Conservation (phyloP, 768 basidiomycete genomes). For the Xerocomus spinulosus region DNA sequence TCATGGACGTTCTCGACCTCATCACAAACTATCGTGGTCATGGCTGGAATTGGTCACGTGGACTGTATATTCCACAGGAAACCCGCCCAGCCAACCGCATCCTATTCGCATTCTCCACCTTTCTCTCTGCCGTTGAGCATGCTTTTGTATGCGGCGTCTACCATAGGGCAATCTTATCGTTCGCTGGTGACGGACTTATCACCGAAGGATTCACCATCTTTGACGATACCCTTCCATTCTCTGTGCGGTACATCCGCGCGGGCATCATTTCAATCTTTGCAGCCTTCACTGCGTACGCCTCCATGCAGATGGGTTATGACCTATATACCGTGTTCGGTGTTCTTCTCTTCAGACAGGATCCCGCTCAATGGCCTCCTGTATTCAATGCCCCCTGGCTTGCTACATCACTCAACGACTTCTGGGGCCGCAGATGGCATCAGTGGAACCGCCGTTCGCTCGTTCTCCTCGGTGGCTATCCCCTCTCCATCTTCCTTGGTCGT, state of each 20-base stretch:
- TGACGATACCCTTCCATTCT: conserved; percentile 28
- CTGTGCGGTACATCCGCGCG: conserved; percentile 34
- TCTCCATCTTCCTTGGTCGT: not conserved
- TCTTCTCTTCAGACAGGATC: conserved; percentile 26
- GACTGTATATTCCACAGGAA: conserved; percentile 29
- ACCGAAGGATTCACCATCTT: conserved; percentile 28
- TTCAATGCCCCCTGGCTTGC: conserved; percentile 33
- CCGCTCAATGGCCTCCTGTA: conserved; percentile 31
- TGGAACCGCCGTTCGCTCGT: conserved; percentile 32
- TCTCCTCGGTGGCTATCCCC: conserved; percentile 3
- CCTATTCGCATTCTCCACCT: conserved; percentile 36
- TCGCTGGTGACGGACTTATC: conserved; percentile 31
- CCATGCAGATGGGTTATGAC: conserved; percentile 37
- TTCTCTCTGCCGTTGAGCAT: conserved; percentile 33
- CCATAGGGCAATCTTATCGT: conserved; percentile 44
- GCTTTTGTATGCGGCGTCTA: conserved; percentile 42
- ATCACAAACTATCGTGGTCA: conserved; percentile 48
- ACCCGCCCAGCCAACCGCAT: conserved; percentile 36
- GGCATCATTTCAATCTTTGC: conserved; percentile 38
- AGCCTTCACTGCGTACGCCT: conserved; percentile 42
- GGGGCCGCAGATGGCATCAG: conserved; percentile 40
- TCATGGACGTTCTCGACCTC: conserved; percentile 47
- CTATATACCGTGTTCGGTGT: conserved; percentile 21
- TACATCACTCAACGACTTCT: conserved; percentile 36
- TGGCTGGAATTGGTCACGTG: conserved; percentile 57